Evolutionary conservation across 1,284 basidiomycete genomes (phyloP), one percentile per base, ranked within the genome.

Genomic region (Austroboletus niveus): DNA sequence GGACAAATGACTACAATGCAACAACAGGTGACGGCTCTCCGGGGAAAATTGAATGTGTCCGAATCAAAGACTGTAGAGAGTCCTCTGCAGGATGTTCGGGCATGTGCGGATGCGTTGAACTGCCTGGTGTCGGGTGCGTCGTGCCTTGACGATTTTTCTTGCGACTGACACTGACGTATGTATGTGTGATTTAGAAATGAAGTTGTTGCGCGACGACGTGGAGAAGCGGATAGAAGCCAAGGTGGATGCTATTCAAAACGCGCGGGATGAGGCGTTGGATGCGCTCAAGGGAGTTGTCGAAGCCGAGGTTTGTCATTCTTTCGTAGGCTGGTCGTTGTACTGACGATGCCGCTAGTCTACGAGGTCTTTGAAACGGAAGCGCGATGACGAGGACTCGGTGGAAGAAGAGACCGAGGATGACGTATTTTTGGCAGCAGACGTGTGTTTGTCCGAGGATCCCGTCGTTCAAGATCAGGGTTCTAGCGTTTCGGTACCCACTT

Each of bases 11-110:
- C 42, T 5, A 11, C 35, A 5, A 35, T 62, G 24, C 61, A 61
- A 39, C 52, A 51, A 5, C 71, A 75, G 47, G 56, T 81, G 10
- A 72, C 73, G 22, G 61, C 50, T 1, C 53, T 79, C 22, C 68
- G 72, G 38, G 64, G 63, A 8, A 68, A 61, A 50, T 42, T 66
- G 42, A 64, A 72, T 38, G 50, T 53, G n/a, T 39, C 53, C 2
- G 55, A 60, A 24, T 29, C 52, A 17, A 38, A 42, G 36, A 35
- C 47, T 5, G 45, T 44, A 4, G 60, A 60, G 31, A 48, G 51
- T 41, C 59, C 48, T 46, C 58, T 51, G 50, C 55, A 61, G 11
- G 63, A 69, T 15, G 53, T 64, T 52, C 66, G 56, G 56, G 65
- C 57, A 6, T 65, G 60, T 47, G 67, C 63, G 4, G 54, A 58